A percentile compares a stretch with the other conserved stretches of the same genome.
phyloP scores from a whole-genome alignment of 2,329 filamentous ascomycete species.

The Talaromyces sp. region DNA sequence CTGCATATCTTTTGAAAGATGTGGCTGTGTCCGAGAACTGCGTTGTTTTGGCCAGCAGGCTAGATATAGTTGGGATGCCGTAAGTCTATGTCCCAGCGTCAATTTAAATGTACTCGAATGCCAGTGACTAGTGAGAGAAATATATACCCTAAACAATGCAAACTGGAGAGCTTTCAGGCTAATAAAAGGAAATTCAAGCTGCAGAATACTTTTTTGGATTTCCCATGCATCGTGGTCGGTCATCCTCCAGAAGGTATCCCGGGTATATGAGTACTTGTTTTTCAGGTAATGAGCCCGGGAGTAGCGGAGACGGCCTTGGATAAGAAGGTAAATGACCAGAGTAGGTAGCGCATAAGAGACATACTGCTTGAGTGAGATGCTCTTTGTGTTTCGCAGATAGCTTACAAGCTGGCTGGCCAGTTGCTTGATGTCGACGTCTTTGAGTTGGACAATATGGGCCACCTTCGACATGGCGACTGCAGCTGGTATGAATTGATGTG shows the following conservation, averaged over 20 bases:
- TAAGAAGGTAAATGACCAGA: neutral
- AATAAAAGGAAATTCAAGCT: conserved; percentile 53
- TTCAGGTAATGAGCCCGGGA: neutral
- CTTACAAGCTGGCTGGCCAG: neutral
- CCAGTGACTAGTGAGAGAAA: neutral
- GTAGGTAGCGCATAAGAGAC: neutral
- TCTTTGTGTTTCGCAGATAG: neutral
- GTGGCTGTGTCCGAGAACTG: conserved; percentile 44
- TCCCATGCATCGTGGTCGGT: conserved; percentile 48
- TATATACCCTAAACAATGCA: conserved; percentile 51
- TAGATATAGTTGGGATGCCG: conserved; percentile 51
- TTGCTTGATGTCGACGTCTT: neutral
- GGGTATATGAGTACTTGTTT: conserved; percentile 31
- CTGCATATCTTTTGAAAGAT: conserved; percentile 49
- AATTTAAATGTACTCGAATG: neutral
- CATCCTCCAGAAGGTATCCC: conserved; percentile 46
- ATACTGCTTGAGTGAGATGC: neutral
- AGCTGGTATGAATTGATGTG: neutral
- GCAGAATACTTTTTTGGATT: conserved; percentile 42
- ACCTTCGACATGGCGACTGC: neutral
- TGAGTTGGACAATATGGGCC: neutral
- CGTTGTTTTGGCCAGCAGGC: conserved; percentile 44
- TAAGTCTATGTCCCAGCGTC: conserved; percentile 41
- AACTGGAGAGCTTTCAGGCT: conserved; percentile 50
- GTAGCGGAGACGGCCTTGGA: neutral